Base-by-base conservation (phyloP, 148 eudicot species). In the Spergularia bocconei region DNA sequence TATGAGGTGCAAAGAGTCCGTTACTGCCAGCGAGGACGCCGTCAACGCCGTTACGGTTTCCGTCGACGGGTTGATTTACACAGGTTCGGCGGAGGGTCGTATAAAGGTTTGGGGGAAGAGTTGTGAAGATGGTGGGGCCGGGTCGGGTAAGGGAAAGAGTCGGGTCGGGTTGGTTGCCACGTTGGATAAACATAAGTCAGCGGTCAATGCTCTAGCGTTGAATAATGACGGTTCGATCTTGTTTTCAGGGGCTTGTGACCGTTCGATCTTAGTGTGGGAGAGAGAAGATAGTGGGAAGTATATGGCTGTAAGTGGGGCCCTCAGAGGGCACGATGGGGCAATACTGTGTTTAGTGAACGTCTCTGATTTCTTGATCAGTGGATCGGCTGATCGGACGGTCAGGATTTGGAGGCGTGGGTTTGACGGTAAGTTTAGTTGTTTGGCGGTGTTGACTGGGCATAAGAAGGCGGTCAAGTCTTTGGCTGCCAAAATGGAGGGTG, bases 321-420 rank as follows among this genome's bases (percentile, higher is more conserved):
- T 92, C 4, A 81, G 91, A 33, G 97, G 97, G 0, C 97, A 92
- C n/a, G 57, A 67, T 7, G 86, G 79, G 84, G 94, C 97, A 2
- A 83, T 92, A 2, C 66, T 92, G 8, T 90, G 94, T 63, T 82
- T 92, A 61, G 70, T 84, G 51, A 80, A 76, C 51, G 91, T 86
- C 54, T 56, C 68, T 1, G 87, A 90, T 77, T 77, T 90, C 25
- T 62, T 92, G 76, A 76, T 89, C 55, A 92, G 97, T 58, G 97
- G 97, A 13, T 90, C 94, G 0, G 92, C 90, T 0, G 97, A 92
- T 86, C 86, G 88, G 73, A 92, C 97, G 75, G 89, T 92, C 14
- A 87, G 93, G 85, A 82, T 91, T 44, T 91, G 97, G 97, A 82
- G 75, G 16, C 76, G 86, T 6, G 84, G 84, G 17, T 2, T 48